These are phyloP conservation scores for Funneliformis mosseae DNA, from an alignment of 192 early-diverging fungal genomes.

Conservation along the genomic window DNA sequence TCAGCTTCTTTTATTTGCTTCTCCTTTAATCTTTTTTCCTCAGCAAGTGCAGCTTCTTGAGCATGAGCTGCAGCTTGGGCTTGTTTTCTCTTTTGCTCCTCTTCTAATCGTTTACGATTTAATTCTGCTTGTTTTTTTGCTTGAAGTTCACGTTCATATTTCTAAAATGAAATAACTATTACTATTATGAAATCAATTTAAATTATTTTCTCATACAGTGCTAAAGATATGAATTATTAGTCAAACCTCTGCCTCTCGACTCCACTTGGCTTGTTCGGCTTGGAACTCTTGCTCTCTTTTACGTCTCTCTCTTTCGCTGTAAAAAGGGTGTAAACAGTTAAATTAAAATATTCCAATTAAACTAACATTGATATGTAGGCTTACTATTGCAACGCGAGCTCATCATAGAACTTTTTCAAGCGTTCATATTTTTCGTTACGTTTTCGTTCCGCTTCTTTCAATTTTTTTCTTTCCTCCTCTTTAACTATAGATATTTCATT, in stretches of 20 bases:
- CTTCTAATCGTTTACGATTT: neutral
- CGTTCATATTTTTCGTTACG: neutral
- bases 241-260: neutral
- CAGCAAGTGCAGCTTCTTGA: neutral
- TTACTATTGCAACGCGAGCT: neutral
- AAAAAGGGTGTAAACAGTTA: neutral
- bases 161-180: neutral
- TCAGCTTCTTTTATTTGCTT: neutral
- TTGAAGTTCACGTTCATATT: neutral
- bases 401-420: neutral
- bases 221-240: neutral
- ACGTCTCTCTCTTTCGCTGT: slow-evolving; percentile 5
- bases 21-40: slow-evolving; percentile 1
- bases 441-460: neutral
- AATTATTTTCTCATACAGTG: neutral
- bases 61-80: neutral
- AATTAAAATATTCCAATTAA: neutral
- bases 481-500: neutral
- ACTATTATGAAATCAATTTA: neutral
- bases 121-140: neutral
- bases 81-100: neutral
- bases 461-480: neutral
- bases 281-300: neutral
- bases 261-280: slow-evolving; percentile 2
- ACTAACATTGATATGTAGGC: neutral